Evolutionary conservation across 108 stramenopile species (phyloP).

Genomic region (Cyclotella kingstonii): DNA sequence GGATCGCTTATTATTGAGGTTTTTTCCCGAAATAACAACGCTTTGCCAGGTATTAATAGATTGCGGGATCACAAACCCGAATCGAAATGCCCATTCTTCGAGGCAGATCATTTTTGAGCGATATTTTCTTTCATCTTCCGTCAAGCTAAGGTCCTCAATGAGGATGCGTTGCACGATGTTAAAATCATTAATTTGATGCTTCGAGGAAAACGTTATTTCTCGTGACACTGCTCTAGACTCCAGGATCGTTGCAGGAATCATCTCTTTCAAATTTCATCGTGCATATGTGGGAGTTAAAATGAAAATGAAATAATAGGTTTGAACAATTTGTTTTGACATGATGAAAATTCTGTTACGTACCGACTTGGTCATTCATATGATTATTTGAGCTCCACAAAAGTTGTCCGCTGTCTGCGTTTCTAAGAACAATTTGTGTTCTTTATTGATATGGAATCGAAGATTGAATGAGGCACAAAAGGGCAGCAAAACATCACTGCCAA

Average conservation of each 20-base stretch:
- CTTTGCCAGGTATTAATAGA: conserved; percentile 1
- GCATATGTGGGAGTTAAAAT: not conserved
- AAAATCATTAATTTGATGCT: not conserved
- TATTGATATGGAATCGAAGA: no score
- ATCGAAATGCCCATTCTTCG: conserved; percentile 4
- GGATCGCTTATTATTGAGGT: not conserved
- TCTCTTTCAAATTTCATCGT: not conserved
- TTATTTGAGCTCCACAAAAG: not conserved
- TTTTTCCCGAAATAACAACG: not conserved
- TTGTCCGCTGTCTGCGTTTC: not conserved
- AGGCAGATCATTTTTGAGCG: not conserved
- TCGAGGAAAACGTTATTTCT: not conserved
- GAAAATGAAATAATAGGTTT: not conserved
- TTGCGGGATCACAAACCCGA: not conserved
- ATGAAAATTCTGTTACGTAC: not conserved
- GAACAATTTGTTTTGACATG: no score
- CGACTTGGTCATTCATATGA: not conserved
- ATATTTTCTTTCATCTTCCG: not conserved
- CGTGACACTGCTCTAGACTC: not conserved
- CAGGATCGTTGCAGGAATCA: not conserved
- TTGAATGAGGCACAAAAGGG: no score
- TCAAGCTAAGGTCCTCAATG: not conserved
- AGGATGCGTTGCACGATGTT: not conserved
- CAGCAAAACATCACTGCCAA: no score
- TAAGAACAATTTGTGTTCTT: not conserved